Percentiles rank a stretch among this genome's conserved stretches.
phyloP scores from a whole-genome alignment of 78 protist genomes.

The Diacronema lutheri region DNA sequence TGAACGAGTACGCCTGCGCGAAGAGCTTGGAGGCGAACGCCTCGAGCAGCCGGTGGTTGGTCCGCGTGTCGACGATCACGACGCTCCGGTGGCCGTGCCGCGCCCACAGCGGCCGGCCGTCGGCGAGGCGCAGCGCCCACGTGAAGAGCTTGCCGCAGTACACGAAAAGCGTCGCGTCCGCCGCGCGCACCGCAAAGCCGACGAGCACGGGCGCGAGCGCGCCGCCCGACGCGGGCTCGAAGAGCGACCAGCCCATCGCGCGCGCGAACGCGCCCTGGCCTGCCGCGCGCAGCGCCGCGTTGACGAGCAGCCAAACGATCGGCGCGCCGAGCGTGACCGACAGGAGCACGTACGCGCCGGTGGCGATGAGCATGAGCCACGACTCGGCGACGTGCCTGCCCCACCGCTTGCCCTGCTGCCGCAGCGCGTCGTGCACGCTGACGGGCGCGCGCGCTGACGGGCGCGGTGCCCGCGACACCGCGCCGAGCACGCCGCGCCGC shows the following conservation, averaged over 20 bases:
- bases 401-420: not conserved
- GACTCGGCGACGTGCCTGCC: not conserved
- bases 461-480: not conserved
- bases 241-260: too few species aligned
- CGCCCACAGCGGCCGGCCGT: not conserved
- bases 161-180: not conserved
- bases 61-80: slow-evolving; percentile 25
- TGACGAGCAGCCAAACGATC: not conserved
- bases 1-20: slow-evolving; percentile 34
- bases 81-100: not conserved
- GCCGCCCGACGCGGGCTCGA: too few species aligned
- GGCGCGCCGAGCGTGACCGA: not conserved
- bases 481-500: not conserved
- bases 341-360: not conserved
- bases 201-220: too few species aligned
- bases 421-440: not conserved
- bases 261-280: too few species aligned
- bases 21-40: slow-evolving; percentile 31
- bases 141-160: not conserved
- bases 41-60: slow-evolving; percentile 21
- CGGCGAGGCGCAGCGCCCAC: not conserved
- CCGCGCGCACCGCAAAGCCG: not conserved
- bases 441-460: not conserved
- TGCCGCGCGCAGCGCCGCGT: too few species aligned
- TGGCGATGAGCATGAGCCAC: not conserved